Evolutionary conservation across 352 stramenopile genomes (phyloP).

Genomic region (Phytophthora aleatoria): DNA sequence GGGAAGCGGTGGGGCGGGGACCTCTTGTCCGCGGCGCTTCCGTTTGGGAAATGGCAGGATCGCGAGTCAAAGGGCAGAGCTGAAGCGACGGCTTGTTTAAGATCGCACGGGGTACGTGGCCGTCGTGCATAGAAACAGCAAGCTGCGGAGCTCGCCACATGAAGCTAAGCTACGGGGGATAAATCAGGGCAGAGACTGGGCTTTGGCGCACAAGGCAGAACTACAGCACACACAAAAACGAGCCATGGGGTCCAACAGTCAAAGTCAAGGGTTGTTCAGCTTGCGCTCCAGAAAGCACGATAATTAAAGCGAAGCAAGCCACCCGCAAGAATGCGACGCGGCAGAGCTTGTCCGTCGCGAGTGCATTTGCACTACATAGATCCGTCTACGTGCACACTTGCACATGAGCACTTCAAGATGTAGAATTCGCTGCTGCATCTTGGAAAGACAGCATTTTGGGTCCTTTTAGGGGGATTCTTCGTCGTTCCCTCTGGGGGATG

Average conservation of each 20-base stretch:
- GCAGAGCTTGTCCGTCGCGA: not conserved
- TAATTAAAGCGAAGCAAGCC: not conserved
- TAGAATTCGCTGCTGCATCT: not conserved
- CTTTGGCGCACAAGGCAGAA: slow-evolving; percentile 1
- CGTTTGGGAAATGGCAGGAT: slow-evolving; percentile 48
- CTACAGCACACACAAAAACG: slow-evolving; percentile 25
- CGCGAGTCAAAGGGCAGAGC: slow-evolving; percentile 4
- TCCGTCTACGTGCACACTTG: not conserved
- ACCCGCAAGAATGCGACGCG: slow-evolving; percentile 9
- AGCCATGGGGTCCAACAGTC: slow-evolving; percentile 14
- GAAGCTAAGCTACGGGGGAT: slow-evolving; percentile 16
- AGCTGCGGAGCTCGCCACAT: slow-evolving; percentile 22
- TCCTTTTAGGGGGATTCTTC: too few relatives aligned
- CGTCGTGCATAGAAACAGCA: slow-evolving; percentile 29
- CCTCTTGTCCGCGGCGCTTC: slow-evolving; percentile 39
- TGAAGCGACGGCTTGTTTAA: slow-evolving; percentile 24
- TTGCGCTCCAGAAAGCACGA: too few relatives aligned
- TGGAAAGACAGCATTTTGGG: slow-evolving; percentile 11
- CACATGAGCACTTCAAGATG: too few relatives aligned
- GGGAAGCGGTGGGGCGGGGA: not conserved
- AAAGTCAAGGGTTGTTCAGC: not conserved
- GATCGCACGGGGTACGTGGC: slow-evolving; percentile 25
- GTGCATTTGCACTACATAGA: slow-evolving; percentile 5
- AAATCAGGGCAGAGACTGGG: slow-evolving; percentile 28
- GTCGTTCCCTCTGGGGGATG: too few relatives aligned